Evolutionary conservation across 106 monocot species (phyloP).

Genomic region (Dactylorhiza incarnata): DNA sequence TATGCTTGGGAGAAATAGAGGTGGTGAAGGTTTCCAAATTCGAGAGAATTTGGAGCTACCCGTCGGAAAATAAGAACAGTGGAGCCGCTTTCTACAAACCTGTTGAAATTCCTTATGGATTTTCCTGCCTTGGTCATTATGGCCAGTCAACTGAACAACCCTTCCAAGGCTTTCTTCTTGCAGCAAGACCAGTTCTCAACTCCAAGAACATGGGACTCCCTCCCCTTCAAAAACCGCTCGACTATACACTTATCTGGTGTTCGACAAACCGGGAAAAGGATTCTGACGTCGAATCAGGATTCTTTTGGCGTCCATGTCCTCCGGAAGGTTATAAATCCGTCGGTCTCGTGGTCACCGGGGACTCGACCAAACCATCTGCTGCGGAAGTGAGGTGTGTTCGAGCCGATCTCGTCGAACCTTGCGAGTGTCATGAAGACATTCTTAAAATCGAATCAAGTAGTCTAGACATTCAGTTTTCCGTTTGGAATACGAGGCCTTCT

Average conservation of each 20-base stretch:
- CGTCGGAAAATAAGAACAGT: slow-evolving; percentile 14
- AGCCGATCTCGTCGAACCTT: slow-evolving; percentile 66
- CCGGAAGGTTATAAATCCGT: slow-evolving; percentile 70
- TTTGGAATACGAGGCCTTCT: slow-evolving; percentile 66
- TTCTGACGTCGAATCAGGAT: slow-evolving; percentile 36
- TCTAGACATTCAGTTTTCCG: slow-evolving; percentile 21
- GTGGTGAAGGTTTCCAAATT: slow-evolving; percentile 55
- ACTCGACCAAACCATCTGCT: slow-evolving; percentile 58
- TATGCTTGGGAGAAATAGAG: slow-evolving; percentile 86
- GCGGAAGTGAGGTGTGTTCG: slow-evolving; percentile 82
- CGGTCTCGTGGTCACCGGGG: slow-evolving; percentile 66
- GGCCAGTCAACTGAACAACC: slow-evolving; percentile 50
- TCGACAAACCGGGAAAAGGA: slow-evolving; percentile 35
- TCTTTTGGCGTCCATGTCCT: slow-evolving; percentile 75
- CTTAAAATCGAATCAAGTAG: slow-evolving; percentile 18
- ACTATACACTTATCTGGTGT: slow-evolving; percentile 74
- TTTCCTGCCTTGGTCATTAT: slow-evolving; percentile 79
- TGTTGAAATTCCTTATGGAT: slow-evolving; percentile 53
- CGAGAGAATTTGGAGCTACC: slow-evolving; percentile 66
- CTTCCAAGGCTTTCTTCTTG: slow-evolving; percentile 75
- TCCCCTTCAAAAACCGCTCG: slow-evolving; percentile 61
- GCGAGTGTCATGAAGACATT: slow-evolving; percentile 47
- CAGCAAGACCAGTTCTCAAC: slow-evolving; percentile 37
- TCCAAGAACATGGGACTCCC: slow-evolving; percentile 18
- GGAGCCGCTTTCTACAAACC: slow-evolving; percentile 82